A percentile compares a stretch with the other conserved stretches of the same genome.
Evolutionary conservation across 2,329 filamentous ascomycete genomes (phyloP).

Genomic region (Calonectria naviculata): DNA sequence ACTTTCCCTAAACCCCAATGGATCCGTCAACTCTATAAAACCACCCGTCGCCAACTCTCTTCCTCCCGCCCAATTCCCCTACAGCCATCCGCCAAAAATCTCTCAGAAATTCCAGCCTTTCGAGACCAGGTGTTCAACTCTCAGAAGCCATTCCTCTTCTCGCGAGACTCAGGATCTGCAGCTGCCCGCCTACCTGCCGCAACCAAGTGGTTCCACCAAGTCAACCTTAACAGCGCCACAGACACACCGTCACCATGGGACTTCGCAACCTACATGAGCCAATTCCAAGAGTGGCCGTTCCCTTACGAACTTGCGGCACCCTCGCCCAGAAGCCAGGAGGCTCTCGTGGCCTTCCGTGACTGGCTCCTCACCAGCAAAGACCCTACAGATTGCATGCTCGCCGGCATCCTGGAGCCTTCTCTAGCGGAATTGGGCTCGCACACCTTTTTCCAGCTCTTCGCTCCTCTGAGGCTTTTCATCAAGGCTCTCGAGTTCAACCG

Average conservation of each 20-base stretch:
- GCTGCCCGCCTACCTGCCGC: conserved; percentile 59
- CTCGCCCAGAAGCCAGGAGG: conserved; percentile 24
- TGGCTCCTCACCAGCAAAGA: conserved; percentile 42
- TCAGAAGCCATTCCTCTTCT: conserved; percentile 60
- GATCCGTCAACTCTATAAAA: conserved; percentile 28
- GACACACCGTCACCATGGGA: conserved; percentile 11
- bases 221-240: not conserved
- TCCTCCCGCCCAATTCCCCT: conserved; percentile 19
- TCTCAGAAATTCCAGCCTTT: conserved; percentile 57
- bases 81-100: conserved; percentile 15
- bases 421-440: conserved; percentile 34
- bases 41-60: conserved; percentile 11
- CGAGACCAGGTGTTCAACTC: conserved; percentile 62
- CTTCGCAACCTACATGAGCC: conserved; percentile 43
- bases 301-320: conserved; percentile 53
- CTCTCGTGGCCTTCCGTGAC: conserved; percentile 40
- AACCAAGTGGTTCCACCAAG: conserved; percentile 67
- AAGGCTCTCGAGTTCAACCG: conserved; percentile 63
- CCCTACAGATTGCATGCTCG: conserved; percentile 43
- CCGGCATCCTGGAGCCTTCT: conserved; percentile 43
- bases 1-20: conserved; percentile 20
- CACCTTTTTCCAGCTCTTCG: conserved; percentile 67
- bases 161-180: conserved; percentile 55
- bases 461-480: conserved; percentile 73
- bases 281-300: conserved; percentile 45